phyloP scores from a whole-genome alignment of 441 rosid genomes.

The Gossypium schwendimanii region DNA sequence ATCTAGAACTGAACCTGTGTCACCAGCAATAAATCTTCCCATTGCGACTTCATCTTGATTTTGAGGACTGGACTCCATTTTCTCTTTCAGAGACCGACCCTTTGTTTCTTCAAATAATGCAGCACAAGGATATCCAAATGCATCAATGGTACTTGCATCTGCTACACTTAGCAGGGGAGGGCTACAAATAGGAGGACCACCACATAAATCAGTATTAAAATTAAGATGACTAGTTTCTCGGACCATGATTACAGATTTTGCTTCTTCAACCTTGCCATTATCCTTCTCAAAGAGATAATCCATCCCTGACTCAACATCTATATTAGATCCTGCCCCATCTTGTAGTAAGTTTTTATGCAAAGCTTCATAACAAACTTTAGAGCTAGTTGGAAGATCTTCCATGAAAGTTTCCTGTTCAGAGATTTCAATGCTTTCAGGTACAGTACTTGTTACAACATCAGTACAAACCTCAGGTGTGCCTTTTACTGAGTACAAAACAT shows the following conservation, averaged over 20 bases:
- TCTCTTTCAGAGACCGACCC: conserved; percentile 16
- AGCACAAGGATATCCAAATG: conserved; percentile 3
- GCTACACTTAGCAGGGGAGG: neutral
- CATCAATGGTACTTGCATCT: conserved; percentile 11
- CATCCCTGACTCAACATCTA: conserved; percentile 4
- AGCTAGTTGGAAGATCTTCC: conserved; percentile 9
- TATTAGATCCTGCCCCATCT: conserved; percentile 4
- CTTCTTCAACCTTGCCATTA: conserved; percentile 12
- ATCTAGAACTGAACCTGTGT: conserved; percentile 15
- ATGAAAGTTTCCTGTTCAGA: conserved; percentile 5
- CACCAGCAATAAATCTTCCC: conserved; percentile 10
- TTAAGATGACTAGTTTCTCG: conserved; percentile 6
- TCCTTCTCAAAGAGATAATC: conserved; percentile 4
- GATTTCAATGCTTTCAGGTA: conserved; percentile 15
- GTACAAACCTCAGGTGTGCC: conserved; percentile 8
- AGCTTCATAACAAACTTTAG: conserved; percentile 7
- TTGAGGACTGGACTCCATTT: conserved; percentile 7
- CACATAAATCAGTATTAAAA: neutral
- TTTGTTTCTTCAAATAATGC: conserved; percentile 17
- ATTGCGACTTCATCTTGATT: conserved; percentile 12
- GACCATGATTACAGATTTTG: conserved; percentile 5
- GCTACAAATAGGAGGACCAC: conserved; percentile 7
- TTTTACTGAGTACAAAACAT: conserved; percentile 6
- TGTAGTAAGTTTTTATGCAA: neutral
- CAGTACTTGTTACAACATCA: conserved; percentile 1